Evolutionary conservation across 1,284 basidiomycete species (phyloP), one percentile per base, ranked within the genome.

Genomic region (Puccinia hordei): DNA sequence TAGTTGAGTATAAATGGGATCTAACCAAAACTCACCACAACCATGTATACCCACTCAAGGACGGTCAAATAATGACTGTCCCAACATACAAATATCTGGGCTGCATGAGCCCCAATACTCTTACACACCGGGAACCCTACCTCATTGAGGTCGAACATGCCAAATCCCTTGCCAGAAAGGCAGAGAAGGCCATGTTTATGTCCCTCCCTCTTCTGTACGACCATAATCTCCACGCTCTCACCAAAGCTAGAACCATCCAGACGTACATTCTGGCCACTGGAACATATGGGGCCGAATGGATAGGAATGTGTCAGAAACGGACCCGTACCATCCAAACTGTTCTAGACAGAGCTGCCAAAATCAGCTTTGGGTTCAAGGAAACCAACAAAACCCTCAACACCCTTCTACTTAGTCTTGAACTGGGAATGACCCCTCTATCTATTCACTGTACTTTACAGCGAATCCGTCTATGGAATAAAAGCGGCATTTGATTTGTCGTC

Each of bases 241-340:
- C 38, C n/a, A 74, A 74, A 49, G 33, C 53, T 12, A 24, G 73
- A 38, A 8, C 24, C 0, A 46, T 74, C 2, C 55, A 74, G n/a
- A 74, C 53, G 0, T 74, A 74, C 15, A 61, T 74, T 2, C 41
- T 59, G 55, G 35, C 55, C 8, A 10, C 38, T 55, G 55, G 73
- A 1, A 15, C 35, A 6, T 74, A 74, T n/a, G 22, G 55, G 0
- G 55, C 38, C 3, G 55, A 74, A 46, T 74, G 73, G 57, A 33
- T 74, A 10, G 33, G 51, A 1, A 57, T 73, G 72, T 12, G n/a
- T 5, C 33, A 59, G 6, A 59, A 38, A 24, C 57, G 72, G 19
- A 57, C 55, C 4, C 3, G n/a, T 0, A 24, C 22, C 22, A 10
- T 33, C 2, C 66, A 69, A n/a, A 41, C 22, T 2, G 17, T n/a